Conservation (phyloP, 2,329 filamentous ascomycete genomes). For the Alternaria rosae region DNA sequence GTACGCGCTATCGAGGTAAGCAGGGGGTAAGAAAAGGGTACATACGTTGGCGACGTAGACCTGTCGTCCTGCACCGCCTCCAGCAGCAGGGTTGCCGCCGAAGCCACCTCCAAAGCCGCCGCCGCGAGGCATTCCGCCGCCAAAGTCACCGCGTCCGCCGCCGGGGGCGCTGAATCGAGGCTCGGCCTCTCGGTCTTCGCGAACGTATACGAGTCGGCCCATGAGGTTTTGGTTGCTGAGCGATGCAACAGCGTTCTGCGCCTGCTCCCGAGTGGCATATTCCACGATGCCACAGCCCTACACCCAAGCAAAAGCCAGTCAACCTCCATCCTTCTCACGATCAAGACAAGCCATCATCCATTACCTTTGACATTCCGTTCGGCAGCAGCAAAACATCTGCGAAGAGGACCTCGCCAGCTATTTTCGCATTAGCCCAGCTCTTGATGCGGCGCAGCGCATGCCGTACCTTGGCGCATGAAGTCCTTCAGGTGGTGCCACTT, state of each 20-base stretch:
- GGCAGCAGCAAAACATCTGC: constrained; percentile 99
- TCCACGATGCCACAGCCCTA: constrained; percentile 99
- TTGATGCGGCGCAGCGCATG: constrained; percentile 22
- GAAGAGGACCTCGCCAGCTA: constrained; percentile 99
- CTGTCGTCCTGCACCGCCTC: constrained; percentile 77
- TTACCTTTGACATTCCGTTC: constrained; percentile 99
- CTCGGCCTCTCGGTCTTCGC: constrained; percentile 98
- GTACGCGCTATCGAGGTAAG: constrained; percentile 41
- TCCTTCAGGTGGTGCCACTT: constrained; percentile 99
- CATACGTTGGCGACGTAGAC: constrained; percentile 98
- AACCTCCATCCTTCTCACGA: constrained; percentile 92
- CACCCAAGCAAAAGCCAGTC: constrained; percentile 89
- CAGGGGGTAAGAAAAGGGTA: constrained; percentile 53
- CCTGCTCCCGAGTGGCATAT: constrained; percentile 99
- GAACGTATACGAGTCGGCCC: constrained; percentile 97
- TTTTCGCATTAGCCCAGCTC: constrained; percentile 47
- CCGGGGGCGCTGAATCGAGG: constrained; percentile 86
- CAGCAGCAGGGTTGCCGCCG: constrained; percentile 64
- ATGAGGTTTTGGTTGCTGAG: constrained; percentile 99
- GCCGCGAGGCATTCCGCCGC: constrained; percentile 44
- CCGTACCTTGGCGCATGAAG: constrained; percentile 98
- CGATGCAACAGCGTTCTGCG: constrained; percentile 94
- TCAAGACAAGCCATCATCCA: constrained; percentile 85
- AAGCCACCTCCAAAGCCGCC: constrained; percentile 57
- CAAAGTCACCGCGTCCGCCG: constrained; percentile 62